These are phyloP conservation scores for Periconia sp. DNA, from an alignment of 2,329 filamentous ascomycete species.

Conservation along the genomic window DNA sequence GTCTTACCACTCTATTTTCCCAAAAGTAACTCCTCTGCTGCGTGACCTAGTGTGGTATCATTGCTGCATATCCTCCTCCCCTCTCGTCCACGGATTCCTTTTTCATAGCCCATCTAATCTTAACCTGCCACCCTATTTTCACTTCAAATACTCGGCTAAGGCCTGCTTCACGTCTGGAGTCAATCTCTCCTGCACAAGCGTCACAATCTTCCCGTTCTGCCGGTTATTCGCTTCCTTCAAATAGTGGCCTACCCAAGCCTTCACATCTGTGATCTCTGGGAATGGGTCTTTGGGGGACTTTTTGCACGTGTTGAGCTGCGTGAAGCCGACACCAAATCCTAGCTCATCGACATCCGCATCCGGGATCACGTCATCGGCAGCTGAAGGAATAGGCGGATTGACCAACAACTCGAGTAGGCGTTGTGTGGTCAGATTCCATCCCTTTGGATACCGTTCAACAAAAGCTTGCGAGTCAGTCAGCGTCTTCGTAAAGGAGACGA, in stretches of 20 bases:
- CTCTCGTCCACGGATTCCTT: too few species aligned
- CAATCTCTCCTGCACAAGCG: conserved; percentile 75
- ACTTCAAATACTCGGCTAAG: conserved; percentile 40
- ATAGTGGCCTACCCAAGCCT: conserved; percentile 81
- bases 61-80: neutral
- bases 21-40: too few species aligned
- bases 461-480: conserved; percentile 86
- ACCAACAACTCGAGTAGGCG: conserved; percentile 87
- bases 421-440: conserved; percentile 90
- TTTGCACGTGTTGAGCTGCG: conserved; percentile 88
- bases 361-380: conserved; percentile 74
- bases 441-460: conserved; percentile 70
- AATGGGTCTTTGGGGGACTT: conserved; percentile 78
- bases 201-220: conserved; percentile 72
- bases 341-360: conserved; percentile 95
- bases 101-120: too few species aligned
- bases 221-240: conserved; percentile 78
- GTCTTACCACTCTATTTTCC: too few species aligned
- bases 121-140: neutral
- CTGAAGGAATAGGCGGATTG: conserved; percentile 77
- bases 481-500: conserved; percentile 91
- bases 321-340: conserved; percentile 93
- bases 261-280: conserved; percentile 80
- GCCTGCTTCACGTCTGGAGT: conserved; percentile 48
- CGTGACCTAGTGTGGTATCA: too few species aligned